A percentile compares a stretch with the other conserved stretches of the same genome.
phyloP scores from a whole-genome alignment of 2,329 filamentous ascomycete species.

The Aspergillus fijiensis region DNA sequence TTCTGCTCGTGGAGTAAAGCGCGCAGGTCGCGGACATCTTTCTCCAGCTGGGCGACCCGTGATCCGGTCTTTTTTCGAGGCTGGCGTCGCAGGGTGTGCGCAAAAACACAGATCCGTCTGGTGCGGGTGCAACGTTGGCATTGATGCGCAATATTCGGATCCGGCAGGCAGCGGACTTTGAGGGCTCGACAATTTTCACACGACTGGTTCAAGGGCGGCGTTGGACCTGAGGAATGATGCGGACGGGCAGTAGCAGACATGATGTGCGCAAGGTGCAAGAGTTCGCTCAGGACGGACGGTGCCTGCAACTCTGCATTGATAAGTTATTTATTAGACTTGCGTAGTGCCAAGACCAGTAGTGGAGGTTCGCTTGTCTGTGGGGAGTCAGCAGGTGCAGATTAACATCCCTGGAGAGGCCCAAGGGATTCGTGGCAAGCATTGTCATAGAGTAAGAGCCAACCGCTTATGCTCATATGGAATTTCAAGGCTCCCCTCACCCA shows the following conservation, averaged over 20 bases:
- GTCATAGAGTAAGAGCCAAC: not conserved
- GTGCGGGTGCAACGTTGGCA: slow-evolving; percentile 5
- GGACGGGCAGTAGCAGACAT: not conserved
- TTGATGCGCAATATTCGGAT: slow-evolving; percentile 1
- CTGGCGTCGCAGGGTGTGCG: slow-evolving; percentile 4
- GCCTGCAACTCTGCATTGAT: not conserved
- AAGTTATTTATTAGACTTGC: slow-evolving; percentile 5
- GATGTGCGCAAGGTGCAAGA: not conserved
- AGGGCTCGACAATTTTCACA: slow-evolving; percentile 5
- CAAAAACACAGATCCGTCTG: slow-evolving; percentile 4
- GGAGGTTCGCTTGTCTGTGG: not conserved
- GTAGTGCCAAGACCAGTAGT: slow-evolving; percentile 4
- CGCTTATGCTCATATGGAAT: not conserved
- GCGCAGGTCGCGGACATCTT: slow-evolving; percentile 2
- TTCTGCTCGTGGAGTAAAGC: slow-evolving; percentile 2
- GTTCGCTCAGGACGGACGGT: not conserved
- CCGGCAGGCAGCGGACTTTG: slow-evolving; percentile 6
- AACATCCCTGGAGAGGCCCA: not conserved
- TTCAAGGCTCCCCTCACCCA: not conserved
- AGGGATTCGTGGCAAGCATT: not conserved
- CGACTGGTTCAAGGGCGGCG: slow-evolving; percentile 1
- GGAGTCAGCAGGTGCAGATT: not conserved
- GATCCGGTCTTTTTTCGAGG: slow-evolving; percentile 7
- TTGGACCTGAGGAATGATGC: not conserved
- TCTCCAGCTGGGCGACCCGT: slow-evolving; percentile 4